Percentiles rank a stretch among this genome's conserved stretches.
These are phyloP conservation scores for Lentinula sp. DNA, from an alignment of 768 basidiomycete genomes.

Conservation along the genomic window DNA sequence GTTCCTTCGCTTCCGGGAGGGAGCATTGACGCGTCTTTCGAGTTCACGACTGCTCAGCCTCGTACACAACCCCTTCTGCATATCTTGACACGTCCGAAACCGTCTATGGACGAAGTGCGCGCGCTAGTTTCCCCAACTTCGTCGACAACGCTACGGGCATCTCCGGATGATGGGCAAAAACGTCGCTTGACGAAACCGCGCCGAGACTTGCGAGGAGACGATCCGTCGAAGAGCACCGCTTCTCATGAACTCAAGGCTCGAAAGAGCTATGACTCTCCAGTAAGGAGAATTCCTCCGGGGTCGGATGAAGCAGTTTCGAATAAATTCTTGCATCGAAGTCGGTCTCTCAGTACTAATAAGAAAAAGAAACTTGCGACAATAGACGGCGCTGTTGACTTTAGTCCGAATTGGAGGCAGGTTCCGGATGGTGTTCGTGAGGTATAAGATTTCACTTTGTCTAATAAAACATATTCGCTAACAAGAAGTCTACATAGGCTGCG, in stretches of 20 bases:
- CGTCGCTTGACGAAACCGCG: conserved; percentile 28
- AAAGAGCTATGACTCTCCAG: conserved; percentile 7
- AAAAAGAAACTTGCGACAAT: not conserved
- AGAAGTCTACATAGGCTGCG: not conserved
- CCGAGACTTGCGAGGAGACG: conserved; percentile 22
- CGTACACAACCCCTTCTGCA: not conserved
- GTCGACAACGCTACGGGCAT: not conserved
- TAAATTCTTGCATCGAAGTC: conserved; percentile 6
- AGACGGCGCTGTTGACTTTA: conserved; percentile 11
- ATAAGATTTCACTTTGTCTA: not conserved
- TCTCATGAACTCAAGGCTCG: not conserved
- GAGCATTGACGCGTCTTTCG: not conserved
- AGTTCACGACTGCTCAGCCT: not conserved
- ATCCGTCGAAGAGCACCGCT: conserved; percentile 18
- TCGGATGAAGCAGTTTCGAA: not conserved
- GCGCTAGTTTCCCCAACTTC: not conserved
- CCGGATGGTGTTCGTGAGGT: not conserved
- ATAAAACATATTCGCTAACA: not conserved
- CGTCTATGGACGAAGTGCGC: not conserved
- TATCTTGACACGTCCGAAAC: not conserved
- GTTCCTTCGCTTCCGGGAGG: not conserved
- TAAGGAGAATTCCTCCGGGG: not conserved
- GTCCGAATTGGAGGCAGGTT: conserved; percentile 2
- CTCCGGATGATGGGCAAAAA: conserved; percentile 19
- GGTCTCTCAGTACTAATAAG: conserved; percentile 2